Conservation (phyloP, 1,284 basidiomycete genomes). For the Apiotrichum sp. region DNA sequence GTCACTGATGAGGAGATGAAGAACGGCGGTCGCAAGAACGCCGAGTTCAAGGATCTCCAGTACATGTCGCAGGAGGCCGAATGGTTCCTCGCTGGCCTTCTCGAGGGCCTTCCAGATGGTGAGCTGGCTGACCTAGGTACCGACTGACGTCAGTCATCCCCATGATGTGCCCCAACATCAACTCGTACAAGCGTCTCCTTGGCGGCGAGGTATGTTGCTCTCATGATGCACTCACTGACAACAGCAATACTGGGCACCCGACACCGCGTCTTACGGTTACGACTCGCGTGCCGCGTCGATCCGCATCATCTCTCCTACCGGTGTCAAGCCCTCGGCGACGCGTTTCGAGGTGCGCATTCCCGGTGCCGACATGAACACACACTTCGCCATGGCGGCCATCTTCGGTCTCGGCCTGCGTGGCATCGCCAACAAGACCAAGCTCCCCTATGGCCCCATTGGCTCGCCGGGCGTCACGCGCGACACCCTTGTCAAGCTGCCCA, state of each 20-base stretch:
- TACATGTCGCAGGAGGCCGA: slow-evolving; percentile 80
- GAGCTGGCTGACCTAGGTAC: slow-evolving; percentile 21
- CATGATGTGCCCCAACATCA: slow-evolving; percentile 79
- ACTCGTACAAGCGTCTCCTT: slow-evolving; percentile 94
- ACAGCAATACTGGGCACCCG: slow-evolving; percentile 82
- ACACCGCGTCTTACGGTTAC: slow-evolving; percentile 80
- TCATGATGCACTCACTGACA: neutral
- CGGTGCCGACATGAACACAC: slow-evolving; percentile 85
- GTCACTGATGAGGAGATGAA: slow-evolving; percentile 53
- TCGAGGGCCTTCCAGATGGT: slow-evolving; percentile 85
- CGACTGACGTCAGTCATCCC: slow-evolving; percentile 40
- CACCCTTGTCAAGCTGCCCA: slow-evolving; percentile 63
- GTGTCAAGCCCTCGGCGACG: slow-evolving; percentile 70
- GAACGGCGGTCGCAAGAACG: slow-evolving; percentile 59
- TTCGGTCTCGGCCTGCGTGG: slow-evolving; percentile 81
- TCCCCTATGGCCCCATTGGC: slow-evolving; percentile 66
- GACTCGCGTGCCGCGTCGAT: slow-evolving; percentile 88
- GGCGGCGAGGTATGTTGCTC: slow-evolving; percentile 63
- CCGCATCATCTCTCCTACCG: slow-evolving; percentile 83
- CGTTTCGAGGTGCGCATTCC: slow-evolving; percentile 89
- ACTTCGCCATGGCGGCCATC: slow-evolving; percentile 78
- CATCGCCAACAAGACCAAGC: slow-evolving; percentile 65
- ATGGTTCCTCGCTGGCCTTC: slow-evolving; percentile 83
- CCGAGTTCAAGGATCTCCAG: slow-evolving; percentile 72
- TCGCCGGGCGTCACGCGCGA: slow-evolving; percentile 41